Percentiles rank a stretch among this genome's conserved stretches.
These are phyloP conservation scores for Bifiguratus adelaidae DNA, from an alignment of 192 early-diverging fungal species.

Conservation along the genomic window DNA sequence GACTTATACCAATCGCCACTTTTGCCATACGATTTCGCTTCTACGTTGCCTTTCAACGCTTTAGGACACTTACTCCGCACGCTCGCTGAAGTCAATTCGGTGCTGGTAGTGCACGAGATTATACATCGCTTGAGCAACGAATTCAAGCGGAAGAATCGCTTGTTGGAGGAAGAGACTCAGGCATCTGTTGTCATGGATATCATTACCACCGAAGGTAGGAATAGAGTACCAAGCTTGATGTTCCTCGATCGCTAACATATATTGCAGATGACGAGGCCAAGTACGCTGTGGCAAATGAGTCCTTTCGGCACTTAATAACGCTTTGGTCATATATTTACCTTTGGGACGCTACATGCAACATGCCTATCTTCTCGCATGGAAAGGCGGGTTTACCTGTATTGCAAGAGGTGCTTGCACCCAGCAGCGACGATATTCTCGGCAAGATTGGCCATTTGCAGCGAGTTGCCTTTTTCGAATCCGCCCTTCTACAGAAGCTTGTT, in stretches of 20 bases:
- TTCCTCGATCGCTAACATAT: neutral
- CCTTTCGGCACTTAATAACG: constrained; percentile 44
- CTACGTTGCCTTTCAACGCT: constrained; percentile 49
- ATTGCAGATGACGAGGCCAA: constrained; percentile 16
- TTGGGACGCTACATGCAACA: constrained; percentile 59
- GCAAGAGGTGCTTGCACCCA: constrained; percentile 43
- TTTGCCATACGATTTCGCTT: constrained; percentile 65
- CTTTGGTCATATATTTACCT: constrained; percentile 52
- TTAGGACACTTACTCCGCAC: constrained; percentile 59
- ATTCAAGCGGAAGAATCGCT: constrained; percentile 26
- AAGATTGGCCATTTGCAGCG: constrained; percentile 52
- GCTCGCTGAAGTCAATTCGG: constrained; percentile 54
- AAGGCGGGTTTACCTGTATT: constrained; percentile 48
- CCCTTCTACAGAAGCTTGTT: neutral
- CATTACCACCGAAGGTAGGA: constrained; percentile 49
- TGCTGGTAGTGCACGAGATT: constrained; percentile 39
- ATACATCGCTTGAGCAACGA: constrained; percentile 34
- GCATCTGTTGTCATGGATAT: constrained; percentile 33
- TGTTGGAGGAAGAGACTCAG: constrained; percentile 27
- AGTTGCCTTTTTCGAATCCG: neutral
- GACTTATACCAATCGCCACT: constrained; percentile 51
- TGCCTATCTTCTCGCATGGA: constrained; percentile 50
- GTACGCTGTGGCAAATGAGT: constrained; percentile 28
- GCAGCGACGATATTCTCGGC: constrained; percentile 33
- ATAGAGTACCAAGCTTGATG: constrained; percentile 3